Evolutionary conservation across 1,139 yeast genomes (phyloP), one percentile per base, ranked within the genome.

Genomic region (Sugiyamaella sp.): DNA sequence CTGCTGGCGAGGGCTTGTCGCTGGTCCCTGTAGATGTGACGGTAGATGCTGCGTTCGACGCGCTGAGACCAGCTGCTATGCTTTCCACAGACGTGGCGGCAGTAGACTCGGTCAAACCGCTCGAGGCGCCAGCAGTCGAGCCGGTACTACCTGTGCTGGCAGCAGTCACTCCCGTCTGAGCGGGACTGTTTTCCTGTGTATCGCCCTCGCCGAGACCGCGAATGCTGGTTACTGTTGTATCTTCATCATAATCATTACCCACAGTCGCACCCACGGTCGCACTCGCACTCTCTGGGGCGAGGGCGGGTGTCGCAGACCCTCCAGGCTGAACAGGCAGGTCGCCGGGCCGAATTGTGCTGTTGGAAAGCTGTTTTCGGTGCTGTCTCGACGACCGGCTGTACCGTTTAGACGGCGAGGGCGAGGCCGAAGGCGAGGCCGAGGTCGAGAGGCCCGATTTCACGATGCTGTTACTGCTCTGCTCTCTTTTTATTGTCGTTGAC

Each of bases 311-410:
- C n/a, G n/a, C n/a, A n/a, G n/a, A n/a, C n/a, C n/a, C n/a, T n/a
- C n/a, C n/a, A n/a, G n/a, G n/a, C 19, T 17, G 47, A 10, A 43
- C 25, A 4, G 24, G 33, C 10, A 1, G 10, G 19, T 24, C 44
- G n/a, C 14, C 33, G 20, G 44, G 16, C 10, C 29, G 25, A 8
- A 46, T 37, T 10, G 50, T 46, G n/a, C 43, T 39, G 27, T 46
- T 46, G 16, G 50, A 46, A 9, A 25, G 22, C 37, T 46, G 50
- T 20, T 37, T 46, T 32, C n/a, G n/a, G n/a, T 41, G 25, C 10
- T 46, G 50, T 21, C 45, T 22, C 39, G 35, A 35, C 5, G 49
- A 35, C 14, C 49, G 39, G 21, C 42, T 37, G 37, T 38, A 32
- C 17, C 44, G 17, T 19, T 46, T 46, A 16, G 39, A 35, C 2